Conservation (phyloP, 169 alveolate genomes). For the Plasmodium billcollinsi region DNA sequence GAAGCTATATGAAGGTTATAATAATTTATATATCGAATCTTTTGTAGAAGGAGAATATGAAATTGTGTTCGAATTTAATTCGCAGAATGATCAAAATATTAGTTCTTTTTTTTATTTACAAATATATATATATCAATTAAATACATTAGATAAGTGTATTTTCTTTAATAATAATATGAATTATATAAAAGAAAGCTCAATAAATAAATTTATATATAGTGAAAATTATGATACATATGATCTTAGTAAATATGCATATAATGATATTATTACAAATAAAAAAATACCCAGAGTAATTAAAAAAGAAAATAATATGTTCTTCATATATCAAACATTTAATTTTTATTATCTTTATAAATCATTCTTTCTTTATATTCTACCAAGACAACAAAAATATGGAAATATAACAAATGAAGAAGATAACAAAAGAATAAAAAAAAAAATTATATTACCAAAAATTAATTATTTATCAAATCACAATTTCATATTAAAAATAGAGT, state of each 20-base stretch:
- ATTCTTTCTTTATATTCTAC: slow-evolving; percentile 15
- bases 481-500: slow-evolving; percentile 32
- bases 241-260: not conserved
- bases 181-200: not conserved
- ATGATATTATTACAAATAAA: not conserved
- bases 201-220: too few relatives aligned
- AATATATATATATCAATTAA: slow-evolving; percentile 38
- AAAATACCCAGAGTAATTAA: not conserved
- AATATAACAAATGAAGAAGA: too few relatives aligned
- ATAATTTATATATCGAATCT: slow-evolving; percentile 46
- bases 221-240: not conserved
- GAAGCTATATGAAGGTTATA: slow-evolving; percentile 43
- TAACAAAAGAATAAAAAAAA: slow-evolving; percentile 4
- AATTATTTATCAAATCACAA: not conserved
- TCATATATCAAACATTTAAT: not conserved
- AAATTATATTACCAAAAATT: slow-evolving; percentile 29
- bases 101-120: slow-evolving; percentile 50
- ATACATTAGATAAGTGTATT: slow-evolving; percentile 19
- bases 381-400: not conserved
- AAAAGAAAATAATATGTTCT: slow-evolving; percentile 11
- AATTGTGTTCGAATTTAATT: slow-evolving; percentile 23
- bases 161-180: not conserved
- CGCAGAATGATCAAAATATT: slow-evolving; percentile 9
- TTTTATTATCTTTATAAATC: slow-evolving; percentile 29
- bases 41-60: slow-evolving; percentile 61